Evolutionary conservation across 768 basidiomycete genomes (phyloP), one percentile per base, ranked within the genome.

Genomic region (Suillus plorans): DNA sequence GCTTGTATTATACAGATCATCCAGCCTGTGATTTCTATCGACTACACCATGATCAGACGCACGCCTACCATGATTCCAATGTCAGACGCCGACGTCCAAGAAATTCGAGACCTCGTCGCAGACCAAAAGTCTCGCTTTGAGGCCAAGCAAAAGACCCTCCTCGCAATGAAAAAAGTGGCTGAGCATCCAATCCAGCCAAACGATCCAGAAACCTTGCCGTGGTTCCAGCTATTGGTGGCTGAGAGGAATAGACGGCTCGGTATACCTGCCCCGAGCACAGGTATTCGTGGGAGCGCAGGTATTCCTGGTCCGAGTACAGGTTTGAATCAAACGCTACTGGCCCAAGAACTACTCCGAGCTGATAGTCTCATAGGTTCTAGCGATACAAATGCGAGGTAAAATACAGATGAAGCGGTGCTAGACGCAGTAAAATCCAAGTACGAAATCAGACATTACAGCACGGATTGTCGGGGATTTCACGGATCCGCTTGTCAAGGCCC

Each of bases 41-140:
- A 52, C 50, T 50, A 34, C 52, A 25, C 47, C 22, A 87, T 94
- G 92, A 90, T 94, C 72, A 86, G 92, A 59, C 82, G 92, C 58
- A 81, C 83, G 25, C 91, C 92, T 6, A 92, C 92, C 1, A 81
- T 90, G 63, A 90, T 94, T 67, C 84, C 83, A 36, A 86, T 94
- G 85, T 85, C 80, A 66, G 91, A 93, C 74, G 74, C 81, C 25
- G 92, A 94, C 73, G 88, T 94, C 36, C 89, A 93, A 78, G 91
- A 92, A 66, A 80, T 93, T 49, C 86, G 91, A 49, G 85, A 88
- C 58, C 75, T 88, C 70, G 79, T 83, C 22, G 70, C 86, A 5
- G 77, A 83, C 67, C 83, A 85, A 65, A 85, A 81, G 66, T 70
- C 76, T 9, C 81, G 83, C 5, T 73, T 74, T 18, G 73, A 77